phyloP scores from a whole-genome alignment of 2,329 filamentous ascomycete genomes.

The Dichotomopilus funicola region DNA sequence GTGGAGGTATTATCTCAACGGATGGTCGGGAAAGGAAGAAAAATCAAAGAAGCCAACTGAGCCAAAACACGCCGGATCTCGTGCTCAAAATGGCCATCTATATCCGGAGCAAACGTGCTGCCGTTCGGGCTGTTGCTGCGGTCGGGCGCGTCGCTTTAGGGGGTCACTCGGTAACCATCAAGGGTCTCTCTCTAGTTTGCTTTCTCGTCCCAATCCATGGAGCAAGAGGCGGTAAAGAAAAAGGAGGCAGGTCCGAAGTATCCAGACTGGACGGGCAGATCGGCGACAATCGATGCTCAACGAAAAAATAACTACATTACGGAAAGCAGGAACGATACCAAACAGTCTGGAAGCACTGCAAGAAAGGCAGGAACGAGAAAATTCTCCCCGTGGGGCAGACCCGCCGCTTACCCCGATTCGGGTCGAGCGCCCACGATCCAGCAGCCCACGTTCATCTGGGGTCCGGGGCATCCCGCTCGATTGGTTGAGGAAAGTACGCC shows the following conservation, averaged over 20 bases:
- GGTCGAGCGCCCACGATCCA: slow-evolving; percentile 6
- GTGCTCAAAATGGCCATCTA: background rate
- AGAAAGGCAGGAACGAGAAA: background rate
- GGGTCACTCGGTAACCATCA: background rate
- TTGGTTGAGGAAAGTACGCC: slow-evolving; percentile 5
- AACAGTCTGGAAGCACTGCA: no score
- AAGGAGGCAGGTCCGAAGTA: background rate
- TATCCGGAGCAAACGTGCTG: background rate
- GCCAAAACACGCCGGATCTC: background rate
- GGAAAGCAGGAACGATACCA: no score
- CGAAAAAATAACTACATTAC: no score
- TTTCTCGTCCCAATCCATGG: no score
- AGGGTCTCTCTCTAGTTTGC: no score
- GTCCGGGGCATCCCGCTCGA: slow-evolving; percentile 16
- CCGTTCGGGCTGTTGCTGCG: background rate
- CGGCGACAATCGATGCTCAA: no score
- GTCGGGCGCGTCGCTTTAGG: slow-evolving; percentile 1
- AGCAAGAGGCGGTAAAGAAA: slow-evolving; percentile 3
- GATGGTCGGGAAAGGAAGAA: background rate
- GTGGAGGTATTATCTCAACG: background rate
- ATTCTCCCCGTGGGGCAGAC: slow-evolving; percentile 18
- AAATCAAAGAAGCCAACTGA: background rate
- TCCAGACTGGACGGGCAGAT: background rate
- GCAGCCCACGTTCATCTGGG: slow-evolving; percentile 13
- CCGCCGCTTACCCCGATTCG: slow-evolving; percentile 10